Evolutionary conservation across 2,329 filamentous ascomycete genomes (phyloP), one percentile per base, ranked within the genome.

Genomic region (Mollisia scopiformis): DNA sequence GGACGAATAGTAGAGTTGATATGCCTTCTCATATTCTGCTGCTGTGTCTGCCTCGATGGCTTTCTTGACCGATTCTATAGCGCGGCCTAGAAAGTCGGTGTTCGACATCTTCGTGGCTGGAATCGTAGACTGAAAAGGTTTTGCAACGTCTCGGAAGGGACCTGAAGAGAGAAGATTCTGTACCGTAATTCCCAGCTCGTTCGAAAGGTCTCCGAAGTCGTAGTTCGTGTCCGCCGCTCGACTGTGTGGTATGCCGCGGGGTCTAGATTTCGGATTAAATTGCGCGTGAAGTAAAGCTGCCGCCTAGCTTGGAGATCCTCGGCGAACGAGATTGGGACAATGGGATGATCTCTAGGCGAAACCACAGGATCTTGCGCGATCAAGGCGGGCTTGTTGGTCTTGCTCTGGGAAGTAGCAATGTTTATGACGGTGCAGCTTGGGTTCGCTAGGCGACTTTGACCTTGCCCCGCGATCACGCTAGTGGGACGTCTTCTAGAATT

Each of bases 21-120:
- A 98, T 59, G 95, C 95, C 77, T 96, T 94, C 72, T 97, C 93
- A 79, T 99, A 99, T 75, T 98, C 92, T 75, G 92, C 93, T 49
- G 91, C 90, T 68, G 94, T 96, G 81, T 99, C 95, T 71, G 91
- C 88, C 76, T 97, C 93, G 80, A 99, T 98, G 69, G 95, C 95
- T 78, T 96, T 96, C 79, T 97, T 96, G 73, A 99, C 94, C 77
- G 91, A 89, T 74, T 96, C 92, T 81, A 98, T 98, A 72, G 95
- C 95, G 72, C 94, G 92, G 73, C 93, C 93, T 73, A 97, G 88
- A 76, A 98, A 99, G 80, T 99, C 95, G 77, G 92, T 96, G 75
- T 93, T 93, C 70, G 93, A 96, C 93, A 97, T 97, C n/a, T 56
- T 68, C 57, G 62, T 59, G 57, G 51, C 57, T 37, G 49, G 16